These are phyloP conservation scores for Leucosporidium creatinivorum DNA, from an alignment of 768 basidiomycete genomes.

Conservation along the genomic window DNA sequence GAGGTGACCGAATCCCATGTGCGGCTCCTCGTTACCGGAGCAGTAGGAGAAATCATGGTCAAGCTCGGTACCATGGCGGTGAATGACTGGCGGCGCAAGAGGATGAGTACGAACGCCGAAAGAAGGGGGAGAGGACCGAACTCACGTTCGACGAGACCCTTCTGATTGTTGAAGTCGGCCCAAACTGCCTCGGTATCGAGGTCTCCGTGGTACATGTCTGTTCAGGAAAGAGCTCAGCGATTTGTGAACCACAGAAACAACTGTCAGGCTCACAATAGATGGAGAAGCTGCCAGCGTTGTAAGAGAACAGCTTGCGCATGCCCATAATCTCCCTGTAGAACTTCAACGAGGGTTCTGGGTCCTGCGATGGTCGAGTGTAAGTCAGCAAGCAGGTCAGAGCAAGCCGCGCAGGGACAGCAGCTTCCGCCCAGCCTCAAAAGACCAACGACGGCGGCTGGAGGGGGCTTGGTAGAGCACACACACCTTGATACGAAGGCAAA, in stretches of 20 bases:
- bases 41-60: conserved; percentile 14
- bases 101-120: neutral
- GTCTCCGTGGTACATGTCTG: conserved; percentile 29
- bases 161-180: conserved; percentile 25
- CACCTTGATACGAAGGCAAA: conserved; percentile 25
- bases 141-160: conserved; percentile 28
- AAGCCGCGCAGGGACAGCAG: too few relatives aligned
- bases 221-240: neutral
- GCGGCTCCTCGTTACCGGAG: conserved; percentile 7
- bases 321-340: conserved; percentile 29
- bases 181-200: conserved; percentile 27
- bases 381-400: too few relatives aligned
- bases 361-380: neutral
- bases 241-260: too few relatives aligned
- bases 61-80: conserved; percentile 26
- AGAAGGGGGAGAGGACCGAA: neutral
- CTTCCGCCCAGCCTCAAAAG: neutral
- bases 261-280: conserved; percentile 25
- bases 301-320: conserved; percentile 24
- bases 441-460: neutral
- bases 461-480: neutral
- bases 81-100: neutral
- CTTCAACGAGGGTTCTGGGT: conserved; percentile 17
- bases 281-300: conserved; percentile 26
- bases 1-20: conserved; percentile 24